phyloP scores from a whole-genome alignment of 306 rosid genomes.

The Bauhinia variegata region DNA sequence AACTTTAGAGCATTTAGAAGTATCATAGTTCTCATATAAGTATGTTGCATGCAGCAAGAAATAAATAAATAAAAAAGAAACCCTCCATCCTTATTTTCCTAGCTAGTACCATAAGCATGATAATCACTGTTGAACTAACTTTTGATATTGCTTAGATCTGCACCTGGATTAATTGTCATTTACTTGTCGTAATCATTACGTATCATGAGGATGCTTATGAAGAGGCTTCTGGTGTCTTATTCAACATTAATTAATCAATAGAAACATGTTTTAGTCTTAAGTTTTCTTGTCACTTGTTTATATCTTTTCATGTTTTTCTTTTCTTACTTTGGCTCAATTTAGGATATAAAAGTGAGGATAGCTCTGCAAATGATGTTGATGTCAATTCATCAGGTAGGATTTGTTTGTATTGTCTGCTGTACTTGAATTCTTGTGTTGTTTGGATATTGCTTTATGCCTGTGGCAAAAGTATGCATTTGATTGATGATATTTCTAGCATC shows the following conservation, averaged over 20 bases:
- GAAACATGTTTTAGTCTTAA: neutral
- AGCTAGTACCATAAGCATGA: neutral
- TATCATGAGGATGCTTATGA: neutral
- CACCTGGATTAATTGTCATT: neutral
- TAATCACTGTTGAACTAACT: neutral
- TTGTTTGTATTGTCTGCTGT: slow-evolving; percentile 28
- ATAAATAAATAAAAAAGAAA: neutral
- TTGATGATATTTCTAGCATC: slow-evolving; percentile 6
- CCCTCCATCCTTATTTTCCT: neutral
- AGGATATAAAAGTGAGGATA: slow-evolving; percentile 79
- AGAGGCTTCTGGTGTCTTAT: slow-evolving; percentile 4
- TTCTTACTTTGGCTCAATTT: slow-evolving; percentile 18
- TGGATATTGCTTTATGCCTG: neutral
- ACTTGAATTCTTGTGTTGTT: slow-evolving; percentile 13
- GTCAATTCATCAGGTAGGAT: slow-evolving; percentile 55
- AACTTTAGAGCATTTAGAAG: neutral
- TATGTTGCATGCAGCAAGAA: too few species aligned
- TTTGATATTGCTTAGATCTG: neutral
- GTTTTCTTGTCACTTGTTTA: neutral
- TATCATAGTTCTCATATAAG: too few species aligned
- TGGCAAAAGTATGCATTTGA: neutral
- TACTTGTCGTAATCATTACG: slow-evolving; percentile 17
- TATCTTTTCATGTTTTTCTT: neutral
- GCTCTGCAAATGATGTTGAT: slow-evolving; percentile 64
- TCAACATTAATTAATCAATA: neutral